These are phyloP conservation scores for Oxytropis ochrocephala DNA, from an alignment of 306 rosid genomes.

Conservation along the genomic window DNA sequence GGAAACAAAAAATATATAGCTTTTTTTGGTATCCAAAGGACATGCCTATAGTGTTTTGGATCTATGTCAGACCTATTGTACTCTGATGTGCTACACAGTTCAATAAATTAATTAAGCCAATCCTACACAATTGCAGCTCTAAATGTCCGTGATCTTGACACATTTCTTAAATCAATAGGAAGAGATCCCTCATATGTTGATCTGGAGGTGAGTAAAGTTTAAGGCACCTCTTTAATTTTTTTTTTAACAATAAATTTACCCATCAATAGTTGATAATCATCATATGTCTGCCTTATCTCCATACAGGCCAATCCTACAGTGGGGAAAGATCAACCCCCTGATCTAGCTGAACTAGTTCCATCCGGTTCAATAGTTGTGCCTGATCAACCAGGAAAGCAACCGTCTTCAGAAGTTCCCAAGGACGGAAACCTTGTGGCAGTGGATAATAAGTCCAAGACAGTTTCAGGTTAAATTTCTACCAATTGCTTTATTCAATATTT, in stretches of 20 bases:
- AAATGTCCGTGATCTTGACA: conserved; percentile 54
- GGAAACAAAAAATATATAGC: not conserved
- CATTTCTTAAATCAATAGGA: conserved; percentile 69
- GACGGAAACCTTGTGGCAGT: conserved; percentile 33
- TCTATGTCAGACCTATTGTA: not conserved
- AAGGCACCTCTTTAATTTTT: conserved; percentile 1
- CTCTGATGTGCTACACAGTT: not conserved
- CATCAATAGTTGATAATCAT: not conserved
- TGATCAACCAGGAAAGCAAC: conserved; percentile 45
- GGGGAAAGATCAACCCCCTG: conserved; percentile 96
- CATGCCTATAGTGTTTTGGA: not conserved
- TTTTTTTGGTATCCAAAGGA: not conserved
- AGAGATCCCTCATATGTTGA: conserved; percentile 79
- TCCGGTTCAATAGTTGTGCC: conserved; percentile 42
- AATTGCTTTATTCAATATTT: not conserved
- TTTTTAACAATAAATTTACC: not conserved
- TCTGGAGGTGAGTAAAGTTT: conserved; percentile 68
- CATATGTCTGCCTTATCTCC: not conserved
- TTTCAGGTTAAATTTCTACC: conserved; percentile 38
- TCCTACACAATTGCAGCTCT: conserved; percentile 51
- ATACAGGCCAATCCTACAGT: conserved; percentile 76
- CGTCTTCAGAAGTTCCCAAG: conserved; percentile 34
- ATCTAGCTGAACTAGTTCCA: conserved; percentile 81
- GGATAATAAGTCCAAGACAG: conserved; percentile 22
- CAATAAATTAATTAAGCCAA: not conserved